Conservation (phyloP, 208 protist species). For the Acanthamoeba healyi region DNA sequence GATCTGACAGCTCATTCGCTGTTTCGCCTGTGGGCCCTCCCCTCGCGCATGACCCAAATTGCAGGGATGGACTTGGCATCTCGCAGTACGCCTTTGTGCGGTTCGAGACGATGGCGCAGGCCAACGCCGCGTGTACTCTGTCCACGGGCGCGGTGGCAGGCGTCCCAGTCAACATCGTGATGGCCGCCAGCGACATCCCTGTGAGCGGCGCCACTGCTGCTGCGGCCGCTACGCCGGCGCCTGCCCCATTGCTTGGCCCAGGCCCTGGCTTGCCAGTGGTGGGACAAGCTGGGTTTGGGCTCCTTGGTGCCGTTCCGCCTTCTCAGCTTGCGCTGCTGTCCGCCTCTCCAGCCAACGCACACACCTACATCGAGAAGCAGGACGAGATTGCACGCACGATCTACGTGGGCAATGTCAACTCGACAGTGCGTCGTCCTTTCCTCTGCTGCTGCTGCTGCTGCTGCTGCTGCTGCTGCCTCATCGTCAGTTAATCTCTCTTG, state of each 20-base stretch:
- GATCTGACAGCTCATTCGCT: background rate
- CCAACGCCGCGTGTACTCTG: background rate
- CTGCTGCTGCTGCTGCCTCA: too few relatives aligned
- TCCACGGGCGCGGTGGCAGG: background rate
- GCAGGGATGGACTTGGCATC: background rate
- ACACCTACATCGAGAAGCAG: slow-evolving; percentile 23
- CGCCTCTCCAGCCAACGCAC: background rate
- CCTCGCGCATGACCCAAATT: background rate
- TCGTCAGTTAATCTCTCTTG: too few relatives aligned
- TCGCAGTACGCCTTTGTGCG: slow-evolving; percentile 47
- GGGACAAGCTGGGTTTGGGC: background rate
- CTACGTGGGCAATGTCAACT: slow-evolving; percentile 62
- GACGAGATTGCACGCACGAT: slow-evolving; percentile 56
- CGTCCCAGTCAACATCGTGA: slow-evolving; percentile 19
- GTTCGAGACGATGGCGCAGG: slow-evolving; percentile 30
- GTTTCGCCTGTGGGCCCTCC: too few relatives aligned
- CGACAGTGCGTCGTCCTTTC: background rate
- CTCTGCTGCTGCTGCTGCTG: background rate
- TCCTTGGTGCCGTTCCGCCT: background rate
- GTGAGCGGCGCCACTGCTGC: background rate
- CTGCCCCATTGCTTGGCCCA: background rate
- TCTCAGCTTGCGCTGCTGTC: background rate
- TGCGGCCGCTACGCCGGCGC: too few relatives aligned
- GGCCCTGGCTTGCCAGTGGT: background rate
- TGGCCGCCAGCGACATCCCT: slow-evolving; percentile 42